Evolutionary conservation across 768 basidiomycete genomes (phyloP).

Genomic region (Boletales sp.): DNA sequence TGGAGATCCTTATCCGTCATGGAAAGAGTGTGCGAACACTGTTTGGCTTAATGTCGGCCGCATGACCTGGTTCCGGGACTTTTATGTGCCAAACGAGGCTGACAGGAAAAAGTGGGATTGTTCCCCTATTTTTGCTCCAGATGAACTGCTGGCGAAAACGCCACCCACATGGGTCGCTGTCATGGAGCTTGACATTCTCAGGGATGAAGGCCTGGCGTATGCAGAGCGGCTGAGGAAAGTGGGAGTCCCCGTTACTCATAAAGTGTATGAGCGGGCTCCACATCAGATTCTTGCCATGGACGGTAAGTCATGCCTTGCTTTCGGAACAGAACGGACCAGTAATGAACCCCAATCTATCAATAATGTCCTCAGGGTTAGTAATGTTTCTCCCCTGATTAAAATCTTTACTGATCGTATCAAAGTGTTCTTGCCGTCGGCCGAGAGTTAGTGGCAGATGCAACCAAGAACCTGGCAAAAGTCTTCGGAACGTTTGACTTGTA

Average conservation of each 20-base stretch:
- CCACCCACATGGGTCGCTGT: conserved; percentile 67
- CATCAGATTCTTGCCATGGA: conserved; percentile 78
- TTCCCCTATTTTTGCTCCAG: conserved; percentile 68
- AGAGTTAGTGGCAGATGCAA: conserved; percentile 38
- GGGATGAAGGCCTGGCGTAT: conserved; percentile 65
- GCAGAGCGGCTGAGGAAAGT: conserved; percentile 51
- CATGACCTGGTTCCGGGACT: conserved; percentile 72
- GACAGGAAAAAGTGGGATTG: conserved; percentile 67
- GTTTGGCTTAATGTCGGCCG: conserved; percentile 58
- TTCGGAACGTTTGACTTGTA: conserved; percentile 21
- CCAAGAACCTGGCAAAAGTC: conserved; percentile 28
- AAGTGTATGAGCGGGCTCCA: conserved; percentile 60
- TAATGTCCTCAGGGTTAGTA: conserved; percentile 19
- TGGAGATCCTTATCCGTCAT: conserved; percentile 40
- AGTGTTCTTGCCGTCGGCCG: conserved; percentile 36
- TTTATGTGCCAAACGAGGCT: conserved; percentile 61
- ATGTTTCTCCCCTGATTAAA: neutral
- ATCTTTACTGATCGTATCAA: conserved; percentile 10
- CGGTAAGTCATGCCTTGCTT: conserved; percentile 37
- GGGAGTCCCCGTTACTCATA: conserved; percentile 53
- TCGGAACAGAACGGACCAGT: neutral
- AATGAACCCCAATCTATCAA: neutral
- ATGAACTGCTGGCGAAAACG: conserved; percentile 46
- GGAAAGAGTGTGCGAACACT: conserved; percentile 58
- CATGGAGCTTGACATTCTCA: conserved; percentile 65